Conservation (phyloP, 78 protist species). For the Trichosphaerium sp. region DNA sequence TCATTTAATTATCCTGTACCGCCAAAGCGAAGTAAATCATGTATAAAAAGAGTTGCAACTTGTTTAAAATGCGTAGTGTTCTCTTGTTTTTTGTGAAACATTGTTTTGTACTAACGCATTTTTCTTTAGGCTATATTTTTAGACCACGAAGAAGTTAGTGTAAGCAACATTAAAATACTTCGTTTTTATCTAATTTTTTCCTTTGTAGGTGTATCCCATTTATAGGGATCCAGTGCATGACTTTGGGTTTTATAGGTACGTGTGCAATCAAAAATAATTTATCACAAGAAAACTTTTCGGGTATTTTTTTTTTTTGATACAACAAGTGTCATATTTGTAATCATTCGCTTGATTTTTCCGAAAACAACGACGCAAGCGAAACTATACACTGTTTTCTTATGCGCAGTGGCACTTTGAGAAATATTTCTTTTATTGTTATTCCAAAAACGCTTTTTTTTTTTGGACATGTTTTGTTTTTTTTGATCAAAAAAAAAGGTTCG, state of each 20-base stretch:
- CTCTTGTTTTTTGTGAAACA: neutral
- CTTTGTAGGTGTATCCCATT: slow-evolving; percentile 1
- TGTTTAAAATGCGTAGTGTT: neutral
- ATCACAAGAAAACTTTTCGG: neutral
- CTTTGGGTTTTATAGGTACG: slow-evolving; percentile 14
- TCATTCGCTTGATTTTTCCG: neutral
- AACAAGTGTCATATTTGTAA: neutral
- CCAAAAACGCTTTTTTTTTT: too few species aligned
- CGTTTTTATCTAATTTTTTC: too few species aligned
- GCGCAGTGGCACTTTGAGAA: too few species aligned
- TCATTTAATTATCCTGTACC: slow-evolving; percentile 7
- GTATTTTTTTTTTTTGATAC: neutral
- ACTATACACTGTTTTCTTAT: too few species aligned
- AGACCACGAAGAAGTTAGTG: slow-evolving; percentile 23
- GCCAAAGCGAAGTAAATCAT: neutral
- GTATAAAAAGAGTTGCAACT: neutral
- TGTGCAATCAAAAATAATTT: neutral
- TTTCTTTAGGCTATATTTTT: slow-evolving; percentile 3
- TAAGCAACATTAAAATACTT: too few species aligned
- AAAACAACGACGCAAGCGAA: too few species aligned
- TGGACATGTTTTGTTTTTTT: too few species aligned
- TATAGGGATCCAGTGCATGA: slow-evolving; percentile 34
- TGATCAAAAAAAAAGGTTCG: too few species aligned
- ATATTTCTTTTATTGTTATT: too few species aligned
- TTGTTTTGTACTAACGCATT: neutral